These are phyloP conservation scores for Dactylis glomerata DNA, from an alignment of 176 grass and related monocot genomes.

Conservation along the genomic window DNA sequence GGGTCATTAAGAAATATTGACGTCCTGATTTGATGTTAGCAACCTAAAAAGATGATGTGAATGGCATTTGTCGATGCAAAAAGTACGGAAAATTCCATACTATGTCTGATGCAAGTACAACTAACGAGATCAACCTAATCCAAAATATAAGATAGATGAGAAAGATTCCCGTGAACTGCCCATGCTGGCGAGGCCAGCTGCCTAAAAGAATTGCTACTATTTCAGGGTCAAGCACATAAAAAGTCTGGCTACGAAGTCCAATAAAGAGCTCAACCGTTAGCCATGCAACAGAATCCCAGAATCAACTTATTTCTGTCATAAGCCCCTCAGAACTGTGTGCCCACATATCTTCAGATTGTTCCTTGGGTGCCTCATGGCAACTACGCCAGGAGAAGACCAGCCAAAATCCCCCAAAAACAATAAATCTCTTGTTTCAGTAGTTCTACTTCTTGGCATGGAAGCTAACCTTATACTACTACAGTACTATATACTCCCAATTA, in stretches of 20 bases:
- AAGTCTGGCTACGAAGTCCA: conserved; percentile 13
- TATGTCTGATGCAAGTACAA: conserved; percentile 27
- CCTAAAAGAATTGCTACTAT: background rate
- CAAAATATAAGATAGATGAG: background rate
- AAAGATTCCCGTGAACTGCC: conserved; percentile 23
- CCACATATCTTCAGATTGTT: background rate
- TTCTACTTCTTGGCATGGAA: conserved; percentile 13
- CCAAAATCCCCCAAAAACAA: background rate
- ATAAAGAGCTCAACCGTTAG: background rate
- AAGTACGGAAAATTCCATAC: conserved; percentile 1
- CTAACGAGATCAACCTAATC: background rate
- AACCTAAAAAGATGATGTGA: conserved; percentile 12
- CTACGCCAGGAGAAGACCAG: background rate
- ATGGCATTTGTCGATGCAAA: background rate
- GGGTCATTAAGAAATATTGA: background rate
- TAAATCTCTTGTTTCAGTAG: background rate
- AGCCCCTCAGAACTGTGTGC: background rate
- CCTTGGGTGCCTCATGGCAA: background rate
- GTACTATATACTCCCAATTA: background rate
- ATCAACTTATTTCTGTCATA: background rate
- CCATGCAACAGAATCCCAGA: background rate
- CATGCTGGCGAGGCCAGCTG: conserved; percentile 17
- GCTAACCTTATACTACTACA: no score
- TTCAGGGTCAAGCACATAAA: conserved; percentile 39
- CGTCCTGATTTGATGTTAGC: conserved; percentile 19